Conservation (phyloP, 768 basidiomycete species). For the Harrya chromipes region DNA sequence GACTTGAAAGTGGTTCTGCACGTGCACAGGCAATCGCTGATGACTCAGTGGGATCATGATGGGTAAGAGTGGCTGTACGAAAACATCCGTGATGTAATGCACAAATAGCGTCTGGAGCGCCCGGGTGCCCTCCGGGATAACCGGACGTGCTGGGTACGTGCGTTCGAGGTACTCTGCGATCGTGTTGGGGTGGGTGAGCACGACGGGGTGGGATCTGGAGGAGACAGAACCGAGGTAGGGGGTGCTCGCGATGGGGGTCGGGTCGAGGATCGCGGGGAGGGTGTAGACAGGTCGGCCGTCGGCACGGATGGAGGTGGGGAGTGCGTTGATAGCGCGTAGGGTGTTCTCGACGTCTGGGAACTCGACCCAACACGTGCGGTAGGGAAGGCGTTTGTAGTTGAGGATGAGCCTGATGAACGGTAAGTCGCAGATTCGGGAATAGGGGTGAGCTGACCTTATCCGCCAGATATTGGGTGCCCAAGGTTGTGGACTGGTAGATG, state of each 20-base stretch:
- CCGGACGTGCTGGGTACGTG: constrained; percentile 63
- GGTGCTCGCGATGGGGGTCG: constrained; percentile 19
- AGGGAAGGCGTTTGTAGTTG: constrained; percentile 73
- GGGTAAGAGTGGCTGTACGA: constrained; percentile 61
- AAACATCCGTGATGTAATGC: constrained; percentile 63
- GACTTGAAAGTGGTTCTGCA: constrained; percentile 47
- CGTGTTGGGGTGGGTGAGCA: constrained; percentile 55
- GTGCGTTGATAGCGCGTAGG: constrained; percentile 55
- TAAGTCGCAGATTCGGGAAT: neutral
- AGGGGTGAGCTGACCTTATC: constrained; percentile 45
- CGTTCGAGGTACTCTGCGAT: constrained; percentile 75
- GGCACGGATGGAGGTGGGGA: constrained; percentile 48
- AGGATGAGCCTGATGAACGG: constrained; percentile 54
- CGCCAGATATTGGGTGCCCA: constrained; percentile 80
- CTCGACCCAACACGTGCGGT: constrained; percentile 69
- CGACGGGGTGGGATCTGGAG: constrained; percentile 42
- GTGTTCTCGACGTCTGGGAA: constrained; percentile 65
- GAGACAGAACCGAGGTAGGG: constrained; percentile 18
- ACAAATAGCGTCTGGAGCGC: constrained; percentile 69
- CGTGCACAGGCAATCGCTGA: constrained; percentile 53
- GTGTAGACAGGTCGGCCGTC: constrained; percentile 65
- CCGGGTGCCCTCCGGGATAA: constrained; percentile 68
- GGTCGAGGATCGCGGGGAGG: constrained; percentile 68
- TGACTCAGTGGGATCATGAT: constrained; percentile 71
- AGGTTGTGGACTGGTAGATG: constrained; percentile 56